Evolutionary conservation across 2,329 filamentous ascomycete genomes (phyloP).

Genomic region (Colletotrichum musae): DNA sequence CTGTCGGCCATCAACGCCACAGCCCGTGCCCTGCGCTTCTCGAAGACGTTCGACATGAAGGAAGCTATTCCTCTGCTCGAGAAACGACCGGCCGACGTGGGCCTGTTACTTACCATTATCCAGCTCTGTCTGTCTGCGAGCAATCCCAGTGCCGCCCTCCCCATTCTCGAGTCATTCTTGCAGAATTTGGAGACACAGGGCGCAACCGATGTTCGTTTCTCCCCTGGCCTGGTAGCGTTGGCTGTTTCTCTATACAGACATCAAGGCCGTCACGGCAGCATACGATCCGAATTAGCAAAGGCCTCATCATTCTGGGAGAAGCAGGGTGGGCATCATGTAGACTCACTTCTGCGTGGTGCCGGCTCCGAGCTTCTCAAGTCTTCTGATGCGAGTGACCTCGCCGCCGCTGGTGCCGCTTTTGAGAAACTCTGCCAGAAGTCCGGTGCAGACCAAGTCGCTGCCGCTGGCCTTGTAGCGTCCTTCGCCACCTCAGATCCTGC

Average conservation of each 20-base stretch:
- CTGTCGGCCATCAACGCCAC: conserved; percentile 76
- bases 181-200: conserved; percentile 75
- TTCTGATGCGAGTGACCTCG: conserved; percentile 75
- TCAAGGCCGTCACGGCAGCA: conserved; percentile 80
- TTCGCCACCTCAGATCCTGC: conserved; percentile 74
- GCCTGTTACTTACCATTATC: conserved; percentile 82
- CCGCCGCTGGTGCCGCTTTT: conserved; percentile 84
- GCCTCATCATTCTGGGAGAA: conserved; percentile 86
- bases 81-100: conserved; percentile 83
- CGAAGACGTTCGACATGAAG: conserved; percentile 77
- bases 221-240: conserved; percentile 87
- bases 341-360: conserved; percentile 83
- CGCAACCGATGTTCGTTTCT: conserved; percentile 80
- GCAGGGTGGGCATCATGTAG: conserved; percentile 61
- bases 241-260: conserved; percentile 83
- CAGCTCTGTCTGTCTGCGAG: conserved; percentile 84
- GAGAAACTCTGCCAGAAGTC: conserved; percentile 76
- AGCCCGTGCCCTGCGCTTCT: conserved; percentile 62
- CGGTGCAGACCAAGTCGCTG: conserved; percentile 76
- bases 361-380: conserved; percentile 88
- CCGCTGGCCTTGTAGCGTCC: conserved; percentile 89
- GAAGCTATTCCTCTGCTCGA: conserved; percentile 78
- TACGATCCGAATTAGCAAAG: conserved; percentile 81
- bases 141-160: conserved; percentile 80
- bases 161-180: conserved; percentile 83